Evolutionary conservation across 2,329 filamentous ascomycete genomes (phyloP).

Genomic region (Ophiostoma sp.): DNA sequence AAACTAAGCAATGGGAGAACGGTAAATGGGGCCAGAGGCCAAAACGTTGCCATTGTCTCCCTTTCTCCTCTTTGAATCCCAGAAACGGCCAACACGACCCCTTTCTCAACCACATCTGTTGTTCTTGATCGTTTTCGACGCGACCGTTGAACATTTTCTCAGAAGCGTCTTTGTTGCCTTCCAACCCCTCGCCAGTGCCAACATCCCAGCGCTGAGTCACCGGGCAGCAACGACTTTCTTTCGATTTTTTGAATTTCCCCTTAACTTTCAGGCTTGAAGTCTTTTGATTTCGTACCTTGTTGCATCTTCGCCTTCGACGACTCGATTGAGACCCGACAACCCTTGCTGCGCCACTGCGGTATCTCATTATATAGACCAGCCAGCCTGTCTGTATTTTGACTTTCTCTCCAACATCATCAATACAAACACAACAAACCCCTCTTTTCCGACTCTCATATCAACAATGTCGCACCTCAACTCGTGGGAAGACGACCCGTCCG

Average conservation of each 20-base stretch:
- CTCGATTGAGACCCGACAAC: constrained; percentile 3
- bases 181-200: background rate
- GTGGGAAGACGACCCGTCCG: constrained; percentile 85
- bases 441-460: background rate
- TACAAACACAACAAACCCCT: background rate
- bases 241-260: background rate
- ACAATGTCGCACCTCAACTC: constrained; percentile 73
- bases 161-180: background rate
- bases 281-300: constrained; percentile 1
- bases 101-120: background rate
- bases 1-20: background rate
- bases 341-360: constrained; percentile 1
- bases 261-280: constrained; percentile 8
- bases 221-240: constrained; percentile 16
- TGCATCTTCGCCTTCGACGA: background rate
- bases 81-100: background rate
- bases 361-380: background rate
- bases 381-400: background rate
- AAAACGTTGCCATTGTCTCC: background rate
- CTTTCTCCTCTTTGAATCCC: background rate
- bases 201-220: constrained; percentile 13
- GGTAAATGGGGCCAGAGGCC: background rate
- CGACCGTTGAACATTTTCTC: background rate
- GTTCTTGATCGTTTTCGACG: background rate
- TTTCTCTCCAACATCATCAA: background rate